Evolutionary conservation across 352 stramenopile genomes (phyloP).

Genomic region (Phytopythium boreale): DNA sequence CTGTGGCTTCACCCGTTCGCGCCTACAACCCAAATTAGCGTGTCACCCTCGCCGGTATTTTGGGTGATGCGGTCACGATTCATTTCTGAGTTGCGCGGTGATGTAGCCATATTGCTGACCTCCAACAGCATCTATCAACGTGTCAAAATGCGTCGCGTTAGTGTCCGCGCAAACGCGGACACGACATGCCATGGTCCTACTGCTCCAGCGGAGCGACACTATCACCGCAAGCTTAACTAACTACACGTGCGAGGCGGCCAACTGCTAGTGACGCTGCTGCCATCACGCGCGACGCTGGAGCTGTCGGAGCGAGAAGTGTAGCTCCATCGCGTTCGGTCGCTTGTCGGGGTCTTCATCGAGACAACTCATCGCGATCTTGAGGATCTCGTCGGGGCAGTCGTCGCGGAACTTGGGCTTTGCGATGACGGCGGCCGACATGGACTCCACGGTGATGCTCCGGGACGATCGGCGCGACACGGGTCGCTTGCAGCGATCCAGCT

Average conservation of each 20-base stretch:
- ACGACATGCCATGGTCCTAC: not conserved
- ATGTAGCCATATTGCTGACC: not conserved
- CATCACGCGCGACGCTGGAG: slow-evolving; percentile 13
- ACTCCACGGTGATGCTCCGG: slow-evolving; percentile 15
- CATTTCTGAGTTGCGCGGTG: no score
- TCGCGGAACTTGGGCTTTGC: slow-evolving; percentile 39
- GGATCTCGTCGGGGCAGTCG: slow-evolving; percentile 43
- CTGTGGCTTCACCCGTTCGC: no score
- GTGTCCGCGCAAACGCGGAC: not conserved
- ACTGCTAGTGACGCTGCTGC: not conserved
- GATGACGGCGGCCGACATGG: slow-evolving; percentile 14
- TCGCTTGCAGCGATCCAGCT: slow-evolving; percentile 55
- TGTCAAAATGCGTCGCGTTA: not conserved
- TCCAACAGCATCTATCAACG: not conserved
- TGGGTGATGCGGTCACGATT: no score
- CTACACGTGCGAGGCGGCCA: not conserved
- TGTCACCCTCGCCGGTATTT: no score
- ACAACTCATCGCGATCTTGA: slow-evolving; percentile 40
- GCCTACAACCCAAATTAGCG: no score
- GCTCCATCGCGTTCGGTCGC: slow-evolving; percentile 53
- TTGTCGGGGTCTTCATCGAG: slow-evolving; percentile 37
- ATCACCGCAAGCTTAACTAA: not conserved
- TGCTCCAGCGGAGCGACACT: not conserved
- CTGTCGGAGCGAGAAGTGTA: slow-evolving; percentile 54
- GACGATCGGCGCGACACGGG: slow-evolving; percentile 23